Evolutionary conservation across 345 rosid genomes (phyloP), one percentile per base, ranked within the genome.

Genomic region (Draba incana): DNA sequence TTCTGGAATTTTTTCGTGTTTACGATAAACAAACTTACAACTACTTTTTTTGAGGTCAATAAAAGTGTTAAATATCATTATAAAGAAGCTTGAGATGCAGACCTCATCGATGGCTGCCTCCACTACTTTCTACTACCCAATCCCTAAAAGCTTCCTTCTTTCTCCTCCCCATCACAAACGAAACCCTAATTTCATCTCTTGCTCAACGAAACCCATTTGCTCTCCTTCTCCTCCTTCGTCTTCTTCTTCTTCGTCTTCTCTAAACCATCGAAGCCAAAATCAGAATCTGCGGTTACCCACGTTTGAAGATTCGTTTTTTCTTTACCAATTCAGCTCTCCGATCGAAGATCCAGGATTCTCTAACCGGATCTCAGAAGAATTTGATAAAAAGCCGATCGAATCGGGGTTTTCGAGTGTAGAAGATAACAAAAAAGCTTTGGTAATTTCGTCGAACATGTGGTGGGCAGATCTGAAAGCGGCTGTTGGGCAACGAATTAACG

Each of bases 401-500:
- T 41, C 57, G 4, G 39, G 24, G 41, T 25, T 28, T 28, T 49
- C 57, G 11, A 39, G 28, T 13, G 53, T 42, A 14, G 76, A 55
- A 44, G 76, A 58, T 39, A 41, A 46, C 13, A 52, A 23, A 11
- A 49, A 16, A 0, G 24, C 61, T 1, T 65, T 58, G 30, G 79
- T 52, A 48, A 43, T 83, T 87, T 85, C 77, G 77, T 71, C 92
- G 72, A 89, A 78, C 86, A 89, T 88, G 98, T 88, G 97, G 98
- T 95, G 96, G 99, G 79, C 83, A 42, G 96, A 95, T 61, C 68
- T 95, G 71, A 92, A 81, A 81, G 96, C 93, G 11, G 96, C 90
- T 12, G 31, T 92, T 55, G 98, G 99, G 49, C 99, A 95, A 80
- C 82, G 96, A 56, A 79, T 95, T 28, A 95, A 89, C 65, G 64